Evolutionary conservation across 129 eudicot genomes (phyloP), one percentile per base, ranked within the genome.

Genomic region (Escallonia herrerae): DNA sequence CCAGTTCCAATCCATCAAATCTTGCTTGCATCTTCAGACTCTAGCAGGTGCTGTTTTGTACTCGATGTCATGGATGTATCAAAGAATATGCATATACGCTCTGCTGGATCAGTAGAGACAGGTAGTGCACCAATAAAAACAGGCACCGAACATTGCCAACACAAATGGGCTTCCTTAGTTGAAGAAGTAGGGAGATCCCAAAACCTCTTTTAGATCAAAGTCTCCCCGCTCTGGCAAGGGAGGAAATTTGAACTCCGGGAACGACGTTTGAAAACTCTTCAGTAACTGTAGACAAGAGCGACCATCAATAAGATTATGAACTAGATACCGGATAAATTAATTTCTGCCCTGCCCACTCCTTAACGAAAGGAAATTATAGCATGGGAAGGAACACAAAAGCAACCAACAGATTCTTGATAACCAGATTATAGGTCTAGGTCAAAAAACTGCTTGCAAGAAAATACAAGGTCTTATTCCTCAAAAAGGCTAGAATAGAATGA

Each of bases 141-240:
- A 8, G 7, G 10, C 3, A n/a, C 58, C n/a, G 14, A 7, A 51
- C 56, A 51, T 4, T 54, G 37, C 6, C 10, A 1, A 14, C 14
- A 1, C 6, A 54, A 54, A 4, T n/a, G 49, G 6, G 62, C 66
- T 65, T 11, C 38, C 62, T 79, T 83, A 94, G 71, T 89, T 94
- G 95, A 94, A 94, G 81, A 94, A 94, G 75, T 89, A 94, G 2
- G 90, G 83, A 54, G 99, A 86, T 64, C 78, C 79, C 42, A 86
- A 54, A 83, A 94, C 99, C 74, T 94, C 99, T 60, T 74, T 86
- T 49, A 94, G 83, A 67, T 94, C 90, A 73, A 94, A 94, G 68
- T 89, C 99, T 49, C 99, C 99, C 48, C 99, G 85, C 63, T 89
- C 97, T 4, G 99, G 99, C 60, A 94, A 79, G 3, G 99, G 94